These are phyloP conservation scores for Flaveria brownii DNA, from an alignment of 129 eudicot genomes.

Conservation along the genomic window DNA sequence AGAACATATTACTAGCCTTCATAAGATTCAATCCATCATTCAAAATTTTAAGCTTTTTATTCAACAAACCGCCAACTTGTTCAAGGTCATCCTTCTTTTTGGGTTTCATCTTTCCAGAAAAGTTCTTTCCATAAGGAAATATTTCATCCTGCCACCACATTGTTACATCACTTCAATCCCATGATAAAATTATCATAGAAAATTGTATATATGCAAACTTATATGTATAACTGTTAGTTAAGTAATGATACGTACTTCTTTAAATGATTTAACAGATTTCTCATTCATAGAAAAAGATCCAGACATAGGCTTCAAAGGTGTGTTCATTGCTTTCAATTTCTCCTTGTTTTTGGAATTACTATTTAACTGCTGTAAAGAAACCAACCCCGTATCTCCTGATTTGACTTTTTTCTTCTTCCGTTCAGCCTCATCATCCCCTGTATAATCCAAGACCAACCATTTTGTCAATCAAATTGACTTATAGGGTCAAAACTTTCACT, in stretches of 20 bases:
- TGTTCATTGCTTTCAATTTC: conserved; percentile 45
- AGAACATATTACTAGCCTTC: conserved; percentile 29
- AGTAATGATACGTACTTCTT: conserved; percentile 42
- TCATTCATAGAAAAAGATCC: conserved; percentile 39
- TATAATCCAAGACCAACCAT: conserved; percentile 17
- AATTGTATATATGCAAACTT: background rate
- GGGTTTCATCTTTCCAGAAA: conserved; percentile 62
- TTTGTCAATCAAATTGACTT: background rate
- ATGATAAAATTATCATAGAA: background rate
- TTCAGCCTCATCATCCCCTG: conserved; percentile 79
- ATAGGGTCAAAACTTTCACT: background rate
- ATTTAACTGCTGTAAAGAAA: conserved; percentile 38
- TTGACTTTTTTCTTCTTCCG: conserved; percentile 80
- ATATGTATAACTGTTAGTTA: conserved; percentile 12
- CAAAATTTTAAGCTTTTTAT: conserved; percentile 76
- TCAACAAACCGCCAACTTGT: conserved; percentile 53
- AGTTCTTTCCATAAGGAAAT: conserved; percentile 43
- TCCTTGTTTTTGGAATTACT: conserved; percentile 47
- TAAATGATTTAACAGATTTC: conserved; percentile 31
- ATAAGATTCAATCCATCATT: conserved; percentile 63
- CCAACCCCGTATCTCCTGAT: conserved; percentile 43
- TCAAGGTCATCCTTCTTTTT: conserved; percentile 67
- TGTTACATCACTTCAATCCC: conserved; percentile 12
- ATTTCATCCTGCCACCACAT: conserved; percentile 67
- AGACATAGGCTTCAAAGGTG: conserved; percentile 41